These are phyloP conservation scores for Biscogniauxia sp. DNA, from an alignment of 2,329 filamentous ascomycete genomes.

Conservation along the genomic window DNA sequence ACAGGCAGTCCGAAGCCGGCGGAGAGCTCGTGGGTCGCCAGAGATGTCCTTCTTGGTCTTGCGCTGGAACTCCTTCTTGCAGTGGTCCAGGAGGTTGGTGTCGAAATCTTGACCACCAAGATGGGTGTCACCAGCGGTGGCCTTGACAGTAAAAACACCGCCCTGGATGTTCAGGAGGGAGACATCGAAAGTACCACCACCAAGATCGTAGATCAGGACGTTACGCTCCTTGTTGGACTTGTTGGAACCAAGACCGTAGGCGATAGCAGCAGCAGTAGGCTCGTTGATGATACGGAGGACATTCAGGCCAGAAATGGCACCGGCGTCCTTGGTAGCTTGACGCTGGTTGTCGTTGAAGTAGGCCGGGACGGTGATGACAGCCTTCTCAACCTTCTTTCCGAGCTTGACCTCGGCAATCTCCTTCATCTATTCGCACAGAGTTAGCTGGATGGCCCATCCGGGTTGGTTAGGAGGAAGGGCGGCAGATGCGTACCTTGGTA, in stretches of 20 bases:
- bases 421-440: constrained; percentile 72
- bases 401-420: constrained; percentile 98
- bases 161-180: constrained; percentile 98
- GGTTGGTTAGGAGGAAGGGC: background rate
- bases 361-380: constrained; percentile 96
- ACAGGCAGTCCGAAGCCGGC: constrained; percentile 94
- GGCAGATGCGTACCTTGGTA: constrained; percentile 68
- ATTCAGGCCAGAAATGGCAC: constrained; percentile 95
- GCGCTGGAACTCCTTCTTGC: constrained; percentile 88
- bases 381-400: constrained; percentile 98
- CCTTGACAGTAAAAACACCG: constrained; percentile 99
- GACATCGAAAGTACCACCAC: constrained; percentile 99
- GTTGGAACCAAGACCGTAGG: constrained; percentile 93
- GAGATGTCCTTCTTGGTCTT: constrained; percentile 79
- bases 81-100: constrained; percentile 91
- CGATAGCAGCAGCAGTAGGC: constrained; percentile 95
- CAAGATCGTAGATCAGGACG: constrained; percentile 99
- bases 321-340: constrained; percentile 98
- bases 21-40: constrained; percentile 85
- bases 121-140: constrained; percentile 95
- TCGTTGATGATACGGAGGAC: constrained; percentile 99
- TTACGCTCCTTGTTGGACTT: constrained; percentile 98
- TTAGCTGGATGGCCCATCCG: constrained; percentile 13
- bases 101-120: constrained; percentile 96
- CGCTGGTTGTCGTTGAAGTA: constrained; percentile 99